Conservation (phyloP, 257 asterid species). For the Solanum etuberosum region DNA sequence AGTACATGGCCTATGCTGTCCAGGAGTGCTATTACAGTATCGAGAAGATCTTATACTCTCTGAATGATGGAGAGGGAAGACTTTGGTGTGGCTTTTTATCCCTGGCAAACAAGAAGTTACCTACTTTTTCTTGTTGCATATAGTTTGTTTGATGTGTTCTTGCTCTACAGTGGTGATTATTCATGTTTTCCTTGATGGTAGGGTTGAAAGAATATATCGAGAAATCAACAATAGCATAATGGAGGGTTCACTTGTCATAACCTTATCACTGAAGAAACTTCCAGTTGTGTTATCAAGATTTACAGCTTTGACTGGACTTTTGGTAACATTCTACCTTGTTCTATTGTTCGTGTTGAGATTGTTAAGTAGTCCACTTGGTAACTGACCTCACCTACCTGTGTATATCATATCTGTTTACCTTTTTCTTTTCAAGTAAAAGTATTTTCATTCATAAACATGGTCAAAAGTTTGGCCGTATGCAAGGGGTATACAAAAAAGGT, state of each 20-base stretch:
- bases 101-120: background rate
- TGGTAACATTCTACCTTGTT: conserved; percentile 39
- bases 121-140: background rate
- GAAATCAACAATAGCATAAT: conserved; percentile 78
- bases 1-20: conserved; percentile 97
- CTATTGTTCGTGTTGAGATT: background rate
- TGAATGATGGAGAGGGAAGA: conserved; percentile 94
- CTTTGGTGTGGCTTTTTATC: conserved; percentile 47
- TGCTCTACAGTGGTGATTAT: background rate
- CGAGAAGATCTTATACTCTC: conserved; percentile 75
- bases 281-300: conserved; percentile 74
- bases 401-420: background rate
- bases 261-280: conserved; percentile 65
- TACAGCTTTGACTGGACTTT: conserved; percentile 91
- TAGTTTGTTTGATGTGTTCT: conserved; percentile 1
- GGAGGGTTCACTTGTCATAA: conserved; percentile 76
- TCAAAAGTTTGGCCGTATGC: background rate
- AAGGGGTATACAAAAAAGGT: background rate
- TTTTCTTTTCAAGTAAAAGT: background rate
- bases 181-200: conserved; percentile 12
- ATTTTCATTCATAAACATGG: background rate
- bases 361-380: background rate
- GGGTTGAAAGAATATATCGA: conserved; percentile 95
- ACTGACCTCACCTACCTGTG: background rate
- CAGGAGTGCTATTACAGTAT: conserved; percentile 87